Conservation (phyloP, 2,329 filamentous ascomycete species). For the Cordyceps cicadae region DNA sequence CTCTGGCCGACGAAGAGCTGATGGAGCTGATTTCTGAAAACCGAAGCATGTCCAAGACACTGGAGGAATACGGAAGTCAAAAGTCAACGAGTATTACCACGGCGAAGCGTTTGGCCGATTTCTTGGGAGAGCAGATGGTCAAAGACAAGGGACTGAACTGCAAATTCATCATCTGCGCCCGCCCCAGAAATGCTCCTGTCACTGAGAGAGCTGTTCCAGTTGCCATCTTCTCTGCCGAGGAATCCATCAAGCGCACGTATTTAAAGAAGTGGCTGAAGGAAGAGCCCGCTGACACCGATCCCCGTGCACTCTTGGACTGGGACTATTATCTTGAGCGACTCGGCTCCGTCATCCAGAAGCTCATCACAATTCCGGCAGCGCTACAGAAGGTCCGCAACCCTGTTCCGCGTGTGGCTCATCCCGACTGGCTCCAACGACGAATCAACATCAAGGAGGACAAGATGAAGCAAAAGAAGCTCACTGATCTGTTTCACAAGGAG, state of each 20-base stretch:
- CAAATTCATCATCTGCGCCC: constrained; percentile 96
- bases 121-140: constrained; percentile 95
- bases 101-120: constrained; percentile 87
- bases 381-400: constrained; percentile 93
- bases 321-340: constrained; percentile 93
- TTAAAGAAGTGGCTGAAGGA: constrained; percentile 93
- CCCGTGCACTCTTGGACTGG: constrained; percentile 87
- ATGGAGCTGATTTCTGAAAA: constrained; percentile 99
- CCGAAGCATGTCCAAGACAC: constrained; percentile 91
- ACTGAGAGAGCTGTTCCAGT: constrained; percentile 92
- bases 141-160: constrained; percentile 99
- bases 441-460: constrained; percentile 95
- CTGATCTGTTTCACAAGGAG: constrained; percentile 70
- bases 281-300: constrained; percentile 84
- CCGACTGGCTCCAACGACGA: constrained; percentile 89
- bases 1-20: constrained; percentile 88
- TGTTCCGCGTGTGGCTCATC: constrained; percentile 85
- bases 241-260: constrained; percentile 78
- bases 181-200: constrained; percentile 79
- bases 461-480: constrained; percentile 98
- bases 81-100: constrained; percentile 99
- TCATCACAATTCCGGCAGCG: constrained; percentile 96
- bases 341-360: constrained; percentile 94
- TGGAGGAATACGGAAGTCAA: constrained; percentile 91
- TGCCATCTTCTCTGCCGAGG: constrained; percentile 92